Evolutionary conservation across 1,284 basidiomycete genomes (phyloP).

Genomic region (Coniferiporia weirii): DNA sequence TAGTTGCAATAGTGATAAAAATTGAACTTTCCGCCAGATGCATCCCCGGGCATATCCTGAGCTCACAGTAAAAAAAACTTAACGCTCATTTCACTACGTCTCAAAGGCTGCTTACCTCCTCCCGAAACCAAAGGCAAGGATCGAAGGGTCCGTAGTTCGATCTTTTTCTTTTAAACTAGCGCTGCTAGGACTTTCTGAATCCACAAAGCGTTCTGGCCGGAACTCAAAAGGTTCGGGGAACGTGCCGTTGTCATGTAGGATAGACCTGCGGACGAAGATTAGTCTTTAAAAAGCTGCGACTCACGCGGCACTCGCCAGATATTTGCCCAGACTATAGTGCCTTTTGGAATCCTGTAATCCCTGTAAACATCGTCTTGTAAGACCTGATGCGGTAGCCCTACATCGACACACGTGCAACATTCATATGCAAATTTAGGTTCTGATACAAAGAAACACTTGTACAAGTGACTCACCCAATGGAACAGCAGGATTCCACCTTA

Average conservation of each 20-base stretch:
- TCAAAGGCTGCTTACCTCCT: conserved; percentile 20
- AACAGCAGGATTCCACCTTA: conserved; percentile 24
- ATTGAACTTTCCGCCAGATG: conserved; percentile 30
- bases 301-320: conserved; percentile 26
- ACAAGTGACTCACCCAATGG: background rate
- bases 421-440: no score
- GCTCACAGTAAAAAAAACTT: conserved; percentile 3
- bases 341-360: conserved; percentile 25
- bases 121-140: conserved; percentile 25
- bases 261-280: conserved; percentile 16
- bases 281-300: conserved; percentile 3
- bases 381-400: conserved; percentile 27
- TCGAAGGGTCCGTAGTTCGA: conserved; percentile 13
- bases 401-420: background rate
- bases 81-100: background rate
- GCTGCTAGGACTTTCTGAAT: background rate
- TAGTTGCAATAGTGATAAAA: conserved; percentile 29
- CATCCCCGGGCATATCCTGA: conserved; percentile 29
- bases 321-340: conserved; percentile 32
- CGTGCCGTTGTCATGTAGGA: conserved; percentile 17
- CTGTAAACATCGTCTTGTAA: conserved; percentile 28
- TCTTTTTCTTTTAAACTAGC: background rate
- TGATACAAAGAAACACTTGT: background rate
- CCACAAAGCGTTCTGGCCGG: conserved; percentile 18
- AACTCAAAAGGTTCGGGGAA: conserved; percentile 18